phyloP scores from a whole-genome alignment of 176 grass and related monocot genomes.

The Echinochloa phyllopogon region DNA sequence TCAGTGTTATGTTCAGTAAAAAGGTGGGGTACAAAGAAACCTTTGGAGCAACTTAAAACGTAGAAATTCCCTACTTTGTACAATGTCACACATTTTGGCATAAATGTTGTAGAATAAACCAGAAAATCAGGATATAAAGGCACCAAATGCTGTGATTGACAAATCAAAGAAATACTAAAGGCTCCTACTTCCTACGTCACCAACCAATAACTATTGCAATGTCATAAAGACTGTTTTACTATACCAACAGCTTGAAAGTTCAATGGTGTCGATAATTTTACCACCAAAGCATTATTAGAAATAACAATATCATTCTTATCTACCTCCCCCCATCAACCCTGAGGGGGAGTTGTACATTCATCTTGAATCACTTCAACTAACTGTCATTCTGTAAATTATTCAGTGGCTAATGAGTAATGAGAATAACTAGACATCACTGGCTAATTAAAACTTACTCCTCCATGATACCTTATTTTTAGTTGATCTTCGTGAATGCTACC shows the following conservation, averaged over 20 bases:
- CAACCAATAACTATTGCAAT: not conserved
- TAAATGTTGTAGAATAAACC: not conserved
- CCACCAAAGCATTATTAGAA: not conserved
- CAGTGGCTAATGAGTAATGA: not conserved
- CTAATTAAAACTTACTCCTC: not conserved
- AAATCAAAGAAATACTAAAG: constrained; percentile 2
- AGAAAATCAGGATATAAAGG: not conserved
- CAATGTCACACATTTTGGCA: not conserved
- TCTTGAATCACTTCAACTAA: not conserved
- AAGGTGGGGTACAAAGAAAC: not conserved
- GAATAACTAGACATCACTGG: not conserved
- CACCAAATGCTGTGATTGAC: not conserved
- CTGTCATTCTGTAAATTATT: not conserved
- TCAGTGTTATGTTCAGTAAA: not conserved
- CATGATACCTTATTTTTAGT: not conserved
- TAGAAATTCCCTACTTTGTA: constrained; percentile 7
- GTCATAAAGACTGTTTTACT: not conserved
- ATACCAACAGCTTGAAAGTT: not conserved
- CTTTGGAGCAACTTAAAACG: not conserved
- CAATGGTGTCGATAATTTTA: not conserved
- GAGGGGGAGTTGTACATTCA: not conserved
- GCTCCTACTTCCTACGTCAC: not conserved
- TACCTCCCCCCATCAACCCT: not conserved
- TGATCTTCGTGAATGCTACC: not conserved
- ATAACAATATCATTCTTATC: not conserved